Percentiles rank a stretch among this genome's conserved stretches.
Conservation (phyloP, 257 asterid genomes). For the Capsicum chinense region DNA sequence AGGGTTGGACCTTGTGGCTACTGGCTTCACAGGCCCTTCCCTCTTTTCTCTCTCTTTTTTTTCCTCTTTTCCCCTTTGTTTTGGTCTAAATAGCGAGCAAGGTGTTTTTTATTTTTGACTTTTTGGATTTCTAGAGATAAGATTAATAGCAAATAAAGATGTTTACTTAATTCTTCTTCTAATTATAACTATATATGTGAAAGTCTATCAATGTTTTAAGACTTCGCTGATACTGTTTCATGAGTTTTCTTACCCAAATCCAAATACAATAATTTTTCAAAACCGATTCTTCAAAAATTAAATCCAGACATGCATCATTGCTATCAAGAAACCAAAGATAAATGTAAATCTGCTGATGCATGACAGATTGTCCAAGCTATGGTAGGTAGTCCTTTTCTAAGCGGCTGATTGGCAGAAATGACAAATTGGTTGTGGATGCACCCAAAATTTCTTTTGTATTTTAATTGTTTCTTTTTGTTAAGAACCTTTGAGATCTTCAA, state of each 20-base stretch:
- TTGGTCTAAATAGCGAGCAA: background rate
- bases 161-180: background rate
- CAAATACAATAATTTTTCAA: slow-evolving; percentile 7
- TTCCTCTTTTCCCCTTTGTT: background rate
- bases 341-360: background rate
- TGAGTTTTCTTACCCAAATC: background rate
- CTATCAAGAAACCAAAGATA: background rate
- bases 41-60: background rate
- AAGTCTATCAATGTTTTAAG: background rate
- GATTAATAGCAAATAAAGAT: slow-evolving; percentile 14
- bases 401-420: background rate
- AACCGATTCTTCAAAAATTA: background rate
- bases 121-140: background rate
- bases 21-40: background rate
- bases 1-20: background rate
- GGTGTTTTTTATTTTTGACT: background rate
- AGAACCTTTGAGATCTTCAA: background rate
- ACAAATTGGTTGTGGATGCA: slow-evolving; percentile 6
- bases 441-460: background rate
- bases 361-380: slow-evolving; percentile 3
- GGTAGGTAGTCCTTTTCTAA: background rate
- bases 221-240: background rate
- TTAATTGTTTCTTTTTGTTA: background rate
- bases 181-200: background rate
- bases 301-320: background rate